Percentiles rank a stretch among this genome's conserved stretches.
Conservation (phyloP, 495 filamentous ascomycete genomes). For the Xylaria castorea region DNA sequence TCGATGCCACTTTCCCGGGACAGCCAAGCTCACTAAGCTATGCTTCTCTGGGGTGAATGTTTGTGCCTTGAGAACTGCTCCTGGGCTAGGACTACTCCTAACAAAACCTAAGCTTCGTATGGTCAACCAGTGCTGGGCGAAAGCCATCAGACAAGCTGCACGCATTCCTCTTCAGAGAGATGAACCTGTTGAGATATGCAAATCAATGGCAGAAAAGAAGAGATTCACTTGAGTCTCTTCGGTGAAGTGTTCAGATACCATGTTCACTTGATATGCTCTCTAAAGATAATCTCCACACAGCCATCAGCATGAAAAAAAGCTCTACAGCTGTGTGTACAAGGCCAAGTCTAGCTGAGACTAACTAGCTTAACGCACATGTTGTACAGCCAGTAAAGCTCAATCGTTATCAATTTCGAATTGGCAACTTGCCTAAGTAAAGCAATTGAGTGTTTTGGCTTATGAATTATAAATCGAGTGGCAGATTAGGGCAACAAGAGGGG, state of each 20-base stretch:
- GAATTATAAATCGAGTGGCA: conserved; percentile 1
- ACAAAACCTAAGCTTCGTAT: background rate
- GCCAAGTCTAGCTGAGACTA: background rate
- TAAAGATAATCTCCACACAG: background rate
- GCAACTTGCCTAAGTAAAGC: conserved; percentile 16
- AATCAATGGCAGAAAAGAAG: background rate
- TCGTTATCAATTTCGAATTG: background rate
- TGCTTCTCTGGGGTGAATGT: background rate
- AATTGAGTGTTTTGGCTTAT: background rate
- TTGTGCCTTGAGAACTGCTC: background rate
- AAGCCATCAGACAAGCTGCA: background rate
- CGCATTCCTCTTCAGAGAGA: background rate
- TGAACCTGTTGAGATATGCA: background rate
- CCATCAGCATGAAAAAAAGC: background rate
- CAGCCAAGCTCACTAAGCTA: background rate
- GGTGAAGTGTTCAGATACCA: background rate
- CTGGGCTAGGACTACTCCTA: background rate
- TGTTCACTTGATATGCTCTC: conserved; percentile 1
- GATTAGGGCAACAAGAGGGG: background rate
- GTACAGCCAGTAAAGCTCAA: background rate
- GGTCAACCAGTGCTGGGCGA: background rate
- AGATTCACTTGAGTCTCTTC: conserved; percentile 6
- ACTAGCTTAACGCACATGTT: background rate
- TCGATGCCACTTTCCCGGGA: background rate
- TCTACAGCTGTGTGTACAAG: background rate